Base-by-base conservation (phyloP, 2,329 filamentous ascomycete genomes). In the Chrysoporthe cubensis region DNA sequence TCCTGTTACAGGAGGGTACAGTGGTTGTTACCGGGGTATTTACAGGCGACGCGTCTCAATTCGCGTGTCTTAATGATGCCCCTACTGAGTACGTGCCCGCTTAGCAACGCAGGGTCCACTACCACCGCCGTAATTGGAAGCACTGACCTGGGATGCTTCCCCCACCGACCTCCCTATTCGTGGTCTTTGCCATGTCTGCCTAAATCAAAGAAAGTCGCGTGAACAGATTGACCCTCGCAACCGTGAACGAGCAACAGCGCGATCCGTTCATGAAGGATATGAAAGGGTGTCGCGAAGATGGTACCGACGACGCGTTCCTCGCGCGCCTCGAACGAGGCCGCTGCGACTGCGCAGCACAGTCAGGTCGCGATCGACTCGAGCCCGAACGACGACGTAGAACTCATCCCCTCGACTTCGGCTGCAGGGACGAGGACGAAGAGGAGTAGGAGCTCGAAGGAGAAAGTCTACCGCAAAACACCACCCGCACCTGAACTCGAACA, bases 401-500 rank as follows among this genome's bases (percentile, higher is more conserved):
- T 14, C 50, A 26, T 54, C 50, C 50, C 50, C 11, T n/a, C 43
- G 4, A 62, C 44, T 11, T 26, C 34, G 21, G 9, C 61, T 6
- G 32, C 34, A 18, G 7, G 34, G 42, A 44, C 43, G 34, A 54
- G 37, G 26, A 4, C 52, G 16, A 26, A n/a, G 13, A 46, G 18
- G 5, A 40, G 16, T 11, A n/a, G 21, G 37, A 46, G 62, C 18
- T 57, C 65, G 34, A 66, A 61, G 16, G 42, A 71, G 18, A 70
- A 72, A 48, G 71, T 70, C 2, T 78, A 76, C 64, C 71, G 73
- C 18, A 65, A 54, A 21, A 56, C 42, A 73, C 73, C 54, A 66
- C 72, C 63, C 1, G 59, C 52, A 3, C 74, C 73, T 1, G 67
- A 69, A 4, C 68, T 70, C 2, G 73, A 73, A 46, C 78, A 80